phyloP scores from a whole-genome alignment of 371 early-diverging fungal genomes.

The Circinella minor region DNA sequence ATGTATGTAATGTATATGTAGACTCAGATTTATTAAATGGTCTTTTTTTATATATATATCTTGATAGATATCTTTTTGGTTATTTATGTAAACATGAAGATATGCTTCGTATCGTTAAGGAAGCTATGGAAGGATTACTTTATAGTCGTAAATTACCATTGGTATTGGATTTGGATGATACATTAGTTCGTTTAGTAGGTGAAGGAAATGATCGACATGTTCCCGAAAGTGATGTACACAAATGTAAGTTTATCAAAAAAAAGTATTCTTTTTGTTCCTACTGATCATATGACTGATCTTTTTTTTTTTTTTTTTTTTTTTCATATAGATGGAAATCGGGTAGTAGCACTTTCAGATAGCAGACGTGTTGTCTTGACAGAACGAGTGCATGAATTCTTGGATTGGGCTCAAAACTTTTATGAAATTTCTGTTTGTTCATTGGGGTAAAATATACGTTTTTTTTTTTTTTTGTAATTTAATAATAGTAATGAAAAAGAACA shows the following conservation, averaged over 20 bases:
- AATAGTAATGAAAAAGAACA: not conserved
- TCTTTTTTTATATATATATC: not conserved
- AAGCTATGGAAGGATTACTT: conserved; percentile 47
- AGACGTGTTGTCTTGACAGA: conserved; percentile 72
- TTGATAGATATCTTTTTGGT: conserved; percentile 61
- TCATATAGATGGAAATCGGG: conserved; percentile 60
- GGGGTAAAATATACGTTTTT: conserved; percentile 47
- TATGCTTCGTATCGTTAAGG: conserved; percentile 55
- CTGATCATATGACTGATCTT: not conserved
- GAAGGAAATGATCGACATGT: conserved; percentile 71
- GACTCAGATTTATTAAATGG: no score
- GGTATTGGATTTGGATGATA: conserved; percentile 83
- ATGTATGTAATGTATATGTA: no score
- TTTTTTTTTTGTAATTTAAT: no score
- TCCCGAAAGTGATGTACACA: conserved; percentile 57
- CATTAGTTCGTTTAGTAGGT: conserved; percentile 75
- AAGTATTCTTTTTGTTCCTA: not conserved
- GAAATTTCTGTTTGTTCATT: conserved; percentile 82
- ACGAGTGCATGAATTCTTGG: conserved; percentile 75
- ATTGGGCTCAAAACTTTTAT: conserved; percentile 73
- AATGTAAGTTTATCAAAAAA: conserved; percentile 24
- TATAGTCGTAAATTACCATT: conserved; percentile 67
- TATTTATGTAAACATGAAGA: conserved; percentile 67
- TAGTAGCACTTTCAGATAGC: conserved; percentile 67
- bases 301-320: no score